Conservation (phyloP, 2,329 filamentous ascomycete species). For the Ophiostoma fasciatum region DNA sequence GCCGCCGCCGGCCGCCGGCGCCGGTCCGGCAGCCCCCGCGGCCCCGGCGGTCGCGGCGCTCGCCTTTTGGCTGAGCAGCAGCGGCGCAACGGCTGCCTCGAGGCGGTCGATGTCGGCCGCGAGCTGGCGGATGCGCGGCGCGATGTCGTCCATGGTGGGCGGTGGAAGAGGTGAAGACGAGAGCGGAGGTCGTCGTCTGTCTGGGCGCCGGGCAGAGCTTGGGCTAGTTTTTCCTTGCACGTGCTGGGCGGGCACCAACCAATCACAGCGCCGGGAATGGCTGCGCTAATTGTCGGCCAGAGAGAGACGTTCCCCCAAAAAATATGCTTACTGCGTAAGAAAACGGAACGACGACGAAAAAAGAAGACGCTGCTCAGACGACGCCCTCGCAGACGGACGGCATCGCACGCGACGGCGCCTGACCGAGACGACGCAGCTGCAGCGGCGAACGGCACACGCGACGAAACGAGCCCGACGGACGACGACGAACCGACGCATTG, state of each 20-base stretch:
- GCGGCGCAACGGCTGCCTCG: slow-evolving; percentile 57
- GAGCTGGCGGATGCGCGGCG: slow-evolving; percentile 56
- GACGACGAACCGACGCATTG: too few relatives aligned
- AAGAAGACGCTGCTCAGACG: background rate
- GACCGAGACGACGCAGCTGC: too few relatives aligned
- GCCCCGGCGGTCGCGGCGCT: background rate
- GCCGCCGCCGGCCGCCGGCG: background rate
- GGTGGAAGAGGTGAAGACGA: background rate
- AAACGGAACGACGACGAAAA: background rate
- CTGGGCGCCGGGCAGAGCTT: too few relatives aligned
- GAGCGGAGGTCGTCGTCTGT: too few relatives aligned
- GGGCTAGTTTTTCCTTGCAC: too few relatives aligned
- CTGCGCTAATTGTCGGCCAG: too few relatives aligned
- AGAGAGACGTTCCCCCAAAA: too few relatives aligned
- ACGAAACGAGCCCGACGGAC: too few relatives aligned
- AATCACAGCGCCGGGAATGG: slow-evolving; percentile 4
- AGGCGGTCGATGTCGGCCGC: slow-evolving; percentile 68
- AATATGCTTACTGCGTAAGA: too few relatives aligned
- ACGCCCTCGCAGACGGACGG: too few relatives aligned
- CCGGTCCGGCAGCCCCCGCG: background rate
- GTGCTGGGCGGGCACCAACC: background rate
- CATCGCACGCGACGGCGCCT: too few relatives aligned
- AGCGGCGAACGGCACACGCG: too few relatives aligned
- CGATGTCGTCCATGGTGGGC: slow-evolving; percentile 32
- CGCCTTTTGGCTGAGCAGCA: slow-evolving; percentile 31